Base-by-base conservation (phyloP, 2,329 filamentous ascomycete genomes). In the Phaeosphaeria sp. region DNA sequence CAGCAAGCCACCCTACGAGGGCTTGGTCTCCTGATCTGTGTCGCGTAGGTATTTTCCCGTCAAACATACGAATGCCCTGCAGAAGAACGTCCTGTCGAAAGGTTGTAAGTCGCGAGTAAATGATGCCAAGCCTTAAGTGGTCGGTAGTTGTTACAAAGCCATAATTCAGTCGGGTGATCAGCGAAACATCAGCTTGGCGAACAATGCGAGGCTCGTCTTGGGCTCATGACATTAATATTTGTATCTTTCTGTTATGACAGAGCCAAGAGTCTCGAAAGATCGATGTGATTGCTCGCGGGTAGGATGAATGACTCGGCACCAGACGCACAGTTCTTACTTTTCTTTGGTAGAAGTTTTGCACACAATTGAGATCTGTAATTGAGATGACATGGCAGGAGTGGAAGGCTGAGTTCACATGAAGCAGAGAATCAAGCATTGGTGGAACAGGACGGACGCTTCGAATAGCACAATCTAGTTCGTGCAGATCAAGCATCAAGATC, bases 51-150 rank as follows among this genome's bases (percentile, higher is more conserved):
- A 7, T 39, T 39, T 39, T 39, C 36, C 36, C 36, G 36, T 27
- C 23, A 30, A 47, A 47, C 11, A 47, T 27, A 10, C 23, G 23
- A 30, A 20, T 25, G 9, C 17, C 44, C 22, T 47, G 44, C 22
- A 27, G 18, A 44, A 44, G 22, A n/a, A 9, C 21, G 13, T 23
- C 13, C 44, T 27, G 27, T 30, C n/a, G 22, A 13, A 27, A 15
- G 13, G 36, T 39, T 47, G n/a, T 22, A 47, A 47, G 44, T 47
- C n/a, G 21, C 44, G 44, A 23, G 44, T 47, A 47, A 11, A 47
- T 47, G 44, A 47, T 47, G 44, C 44, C 44, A 47, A 47, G 44
- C 3, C 10, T 7, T 17, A 23, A 23, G 27, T 13, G n/a, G 22
- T 27, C 44, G 44, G 44, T 27, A 47, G 44, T 47, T 47, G 27